These are phyloP conservation scores for Termitomyces eurrhizus DNA, from an alignment of 768 basidiomycete species.

Conservation along the genomic window DNA sequence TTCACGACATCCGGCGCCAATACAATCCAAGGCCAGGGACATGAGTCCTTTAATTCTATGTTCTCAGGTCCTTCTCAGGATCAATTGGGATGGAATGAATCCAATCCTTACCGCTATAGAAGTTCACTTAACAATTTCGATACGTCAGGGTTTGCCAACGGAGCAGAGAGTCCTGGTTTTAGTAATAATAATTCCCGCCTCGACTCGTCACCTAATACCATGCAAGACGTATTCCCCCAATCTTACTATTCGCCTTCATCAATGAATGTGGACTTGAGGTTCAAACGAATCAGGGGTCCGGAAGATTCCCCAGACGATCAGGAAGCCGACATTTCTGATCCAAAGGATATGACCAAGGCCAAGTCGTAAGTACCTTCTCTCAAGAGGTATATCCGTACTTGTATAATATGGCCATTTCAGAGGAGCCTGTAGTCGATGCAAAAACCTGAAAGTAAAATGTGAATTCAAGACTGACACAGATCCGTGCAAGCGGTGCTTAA, in stretches of 20 bases:
- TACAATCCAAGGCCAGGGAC: conserved; percentile 7
- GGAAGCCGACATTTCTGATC: conserved; percentile 29
- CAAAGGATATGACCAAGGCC: conserved; percentile 35
- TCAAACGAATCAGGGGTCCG: conserved; percentile 34
- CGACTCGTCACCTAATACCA: conserved; percentile 23
- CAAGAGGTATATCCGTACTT: neutral
- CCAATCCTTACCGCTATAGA: conserved; percentile 7
- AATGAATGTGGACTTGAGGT: conserved; percentile 18
- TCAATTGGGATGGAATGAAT: conserved; percentile 14
- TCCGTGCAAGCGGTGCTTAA: conserved; percentile 70
- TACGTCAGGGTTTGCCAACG: conserved; percentile 12
- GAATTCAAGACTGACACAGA: conserved; percentile 72
- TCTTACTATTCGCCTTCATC: conserved; percentile 15
- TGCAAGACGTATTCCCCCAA: conserved; percentile 25
- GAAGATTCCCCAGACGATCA: conserved; percentile 35
- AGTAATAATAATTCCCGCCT: neutral
- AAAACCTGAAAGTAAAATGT: conserved; percentile 65
- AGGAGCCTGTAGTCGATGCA: conserved; percentile 74
- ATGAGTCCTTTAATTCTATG: conserved; percentile 11
- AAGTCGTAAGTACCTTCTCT: conserved; percentile 38
- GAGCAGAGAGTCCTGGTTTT: conserved; percentile 6
- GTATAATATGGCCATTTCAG: conserved; percentile 9
- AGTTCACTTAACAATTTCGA: conserved; percentile 12
- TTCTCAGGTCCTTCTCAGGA: conserved; percentile 10
- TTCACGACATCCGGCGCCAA: conserved; percentile 9